phyloP scores from a whole-genome alignment of 2,329 filamentous ascomycete genomes.

The Pseudogymnoascus sp. region DNA sequence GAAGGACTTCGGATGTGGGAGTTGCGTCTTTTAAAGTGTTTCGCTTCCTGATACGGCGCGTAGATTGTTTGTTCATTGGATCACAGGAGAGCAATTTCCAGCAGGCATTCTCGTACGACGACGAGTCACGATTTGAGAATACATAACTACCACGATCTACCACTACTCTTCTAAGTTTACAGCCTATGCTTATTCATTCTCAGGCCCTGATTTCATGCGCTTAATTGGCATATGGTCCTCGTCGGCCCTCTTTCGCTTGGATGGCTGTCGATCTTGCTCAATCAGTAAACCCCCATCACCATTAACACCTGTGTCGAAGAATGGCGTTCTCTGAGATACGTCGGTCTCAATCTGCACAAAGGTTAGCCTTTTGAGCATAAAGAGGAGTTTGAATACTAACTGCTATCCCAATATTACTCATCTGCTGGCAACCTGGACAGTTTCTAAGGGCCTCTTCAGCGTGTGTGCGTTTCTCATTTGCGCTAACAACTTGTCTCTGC shows the following conservation, averaged over 20 bases:
- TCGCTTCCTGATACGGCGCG: not conserved
- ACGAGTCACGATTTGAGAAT: no score
- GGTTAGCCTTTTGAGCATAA: not conserved
- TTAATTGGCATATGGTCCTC: not conserved
- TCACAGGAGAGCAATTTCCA: no score
- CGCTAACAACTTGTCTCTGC: not conserved
- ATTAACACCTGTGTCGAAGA: not conserved
- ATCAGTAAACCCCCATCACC: not conserved
- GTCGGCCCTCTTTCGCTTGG: not conserved
- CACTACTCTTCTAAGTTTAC: not conserved
- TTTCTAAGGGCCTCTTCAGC: not conserved
- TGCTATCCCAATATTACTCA: not conserved
- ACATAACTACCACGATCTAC: not conserved
- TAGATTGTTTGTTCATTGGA: not conserved
- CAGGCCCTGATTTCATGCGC: not conserved
- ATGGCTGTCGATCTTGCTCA: not conserved
- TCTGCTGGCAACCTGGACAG: not conserved
- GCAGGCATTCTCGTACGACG: no score
- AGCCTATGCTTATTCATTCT: not conserved
- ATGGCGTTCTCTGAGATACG: not conserved
- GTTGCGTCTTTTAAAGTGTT: not conserved
- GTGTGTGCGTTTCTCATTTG: not conserved
- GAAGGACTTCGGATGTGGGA: not conserved
- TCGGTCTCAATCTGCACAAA: not conserved
- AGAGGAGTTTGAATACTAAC: not conserved